Evolutionary conservation across 371 early-diverging fungal species (phyloP).

Genomic region (Apophysomyces elegans): DNA sequence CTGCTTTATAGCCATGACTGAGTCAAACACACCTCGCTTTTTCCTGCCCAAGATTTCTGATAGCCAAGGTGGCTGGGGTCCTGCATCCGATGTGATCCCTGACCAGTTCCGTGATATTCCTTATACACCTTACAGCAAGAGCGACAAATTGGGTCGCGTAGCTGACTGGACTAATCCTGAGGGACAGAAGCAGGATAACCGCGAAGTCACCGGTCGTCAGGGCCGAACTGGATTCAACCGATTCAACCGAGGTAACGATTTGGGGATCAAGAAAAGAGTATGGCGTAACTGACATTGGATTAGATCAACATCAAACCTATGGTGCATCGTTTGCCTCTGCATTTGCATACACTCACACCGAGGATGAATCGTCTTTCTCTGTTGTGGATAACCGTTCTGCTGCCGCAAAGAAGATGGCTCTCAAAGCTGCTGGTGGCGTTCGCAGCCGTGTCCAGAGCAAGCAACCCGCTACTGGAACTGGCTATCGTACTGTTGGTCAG

Average conservation of each 20-base stretch:
- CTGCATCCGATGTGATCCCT: slow-evolving; percentile 56
- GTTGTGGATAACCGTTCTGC: slow-evolving; percentile 90
- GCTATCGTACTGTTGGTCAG: slow-evolving; percentile 46
- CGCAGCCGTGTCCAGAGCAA: slow-evolving; percentile 43
- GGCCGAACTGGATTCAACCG: slow-evolving; percentile 64
- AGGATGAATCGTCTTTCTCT: slow-evolving; percentile 96
- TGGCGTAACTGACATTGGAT: not conserved
- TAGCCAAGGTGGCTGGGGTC: slow-evolving; percentile 82
- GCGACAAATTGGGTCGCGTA: slow-evolving; percentile 91
- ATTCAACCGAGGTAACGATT: slow-evolving; percentile 60
- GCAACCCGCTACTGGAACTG: slow-evolving; percentile 25
- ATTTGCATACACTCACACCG: slow-evolving; percentile 90
- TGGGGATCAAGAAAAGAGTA: not conserved
- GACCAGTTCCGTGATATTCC: slow-evolving; percentile 86
- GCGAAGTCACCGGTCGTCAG: slow-evolving; percentile 53
- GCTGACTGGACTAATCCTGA: slow-evolving; percentile 90
- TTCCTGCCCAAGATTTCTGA: slow-evolving; percentile 73
- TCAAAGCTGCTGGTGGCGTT: slow-evolving; percentile 55
- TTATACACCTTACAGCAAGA: slow-evolving; percentile 94
- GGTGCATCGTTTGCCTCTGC: slow-evolving; percentile 86
- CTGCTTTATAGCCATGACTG: slow-evolving; percentile 12
- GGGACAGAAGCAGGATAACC: slow-evolving; percentile 71
- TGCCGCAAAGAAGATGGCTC: slow-evolving; percentile 70
- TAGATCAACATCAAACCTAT: slow-evolving; percentile 81
- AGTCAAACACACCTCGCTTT: slow-evolving; percentile 52